These are phyloP conservation scores for Trametes cingulata DNA, from an alignment of 768 basidiomycete genomes.

Conservation along the genomic window DNA sequence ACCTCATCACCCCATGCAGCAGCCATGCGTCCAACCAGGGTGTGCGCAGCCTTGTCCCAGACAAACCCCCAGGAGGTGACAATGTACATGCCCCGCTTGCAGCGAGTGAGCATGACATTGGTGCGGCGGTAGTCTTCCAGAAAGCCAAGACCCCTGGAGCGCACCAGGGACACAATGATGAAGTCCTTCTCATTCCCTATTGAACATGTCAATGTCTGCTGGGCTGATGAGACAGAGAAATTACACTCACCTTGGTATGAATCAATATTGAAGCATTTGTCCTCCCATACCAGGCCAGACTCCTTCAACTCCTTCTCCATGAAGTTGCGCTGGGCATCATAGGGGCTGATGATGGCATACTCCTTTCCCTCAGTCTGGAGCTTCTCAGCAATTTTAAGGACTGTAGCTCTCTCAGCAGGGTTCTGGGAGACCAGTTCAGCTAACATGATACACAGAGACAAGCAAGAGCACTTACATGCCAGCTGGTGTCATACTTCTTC, in stretches of 20 bases:
- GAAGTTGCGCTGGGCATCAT: conserved; percentile 66
- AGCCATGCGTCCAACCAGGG: conserved; percentile 45
- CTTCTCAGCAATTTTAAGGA: conserved; percentile 56
- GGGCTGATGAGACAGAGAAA: conserved; percentile 5
- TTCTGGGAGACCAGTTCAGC: conserved; percentile 47
- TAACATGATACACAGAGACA: background rate
- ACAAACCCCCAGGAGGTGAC: conserved; percentile 65
- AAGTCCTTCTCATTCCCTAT: conserved; percentile 83
- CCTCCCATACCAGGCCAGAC: conserved; percentile 54
- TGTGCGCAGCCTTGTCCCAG: conserved; percentile 45
- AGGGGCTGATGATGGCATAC: conserved; percentile 78
- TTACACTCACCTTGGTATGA: conserved; percentile 68
- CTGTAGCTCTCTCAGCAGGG: conserved; percentile 51
- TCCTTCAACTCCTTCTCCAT: conserved; percentile 59
- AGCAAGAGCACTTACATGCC: conserved; percentile 33
- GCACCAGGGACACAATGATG: conserved; percentile 72
- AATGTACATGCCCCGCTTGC: conserved; percentile 78
- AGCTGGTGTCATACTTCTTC: conserved; percentile 38
- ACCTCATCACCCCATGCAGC: conserved; percentile 34
- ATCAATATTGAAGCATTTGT: conserved; percentile 78
- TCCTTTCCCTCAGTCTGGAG: conserved; percentile 51
- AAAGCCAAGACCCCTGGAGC: conserved; percentile 67
- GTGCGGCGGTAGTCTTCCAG: conserved; percentile 63
- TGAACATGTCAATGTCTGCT: conserved; percentile 3
- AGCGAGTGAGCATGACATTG: conserved; percentile 88